Evolutionary conservation across 257 asterid species (phyloP), one percentile per base, ranked within the genome.

Genomic region (Nicotiana sylvestris): DNA sequence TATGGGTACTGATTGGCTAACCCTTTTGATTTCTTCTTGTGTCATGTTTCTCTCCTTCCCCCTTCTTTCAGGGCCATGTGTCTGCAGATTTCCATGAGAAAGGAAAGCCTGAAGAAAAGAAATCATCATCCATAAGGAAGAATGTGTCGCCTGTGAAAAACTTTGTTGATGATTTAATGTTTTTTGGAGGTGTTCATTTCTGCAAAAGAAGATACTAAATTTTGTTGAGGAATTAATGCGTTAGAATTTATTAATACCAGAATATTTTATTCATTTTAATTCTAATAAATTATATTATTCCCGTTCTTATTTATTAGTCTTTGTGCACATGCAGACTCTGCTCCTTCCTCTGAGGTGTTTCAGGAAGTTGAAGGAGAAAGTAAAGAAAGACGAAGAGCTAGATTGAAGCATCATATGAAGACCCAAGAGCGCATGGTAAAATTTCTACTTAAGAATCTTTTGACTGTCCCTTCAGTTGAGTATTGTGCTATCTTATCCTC

Each of bases 331-430:
- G 89, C 93, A 94, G 98, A 93, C 81, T 80, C 87, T 87, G 81
- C 89, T 62, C 78, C 95, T 74, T 91, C 95, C 77, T 90, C 93
- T 74, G 97, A 82, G 51, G 92, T 83, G 88, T 96, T 96, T 84
- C 87, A 87, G 56, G 98, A 93, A 88, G 83, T 91, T 69, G 94
- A 90, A 70, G 98, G 91, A 70, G 98, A 96, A 86, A 91, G 93
- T 84, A 91, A 83, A 66, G 99, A 94, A 81, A 88, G 98, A 85
- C 89, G 99, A 84, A 87, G 84, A 83, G 94, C 97, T 68, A 89
- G 99, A 89, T 86, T 89, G 62, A 91, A 84, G 60, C 92, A 93
- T 62, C 87, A 90, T 84, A 86, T 88, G 87, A 90, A 90, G 86
- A 92, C 84, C 72, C 93, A 92, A 82, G 92, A 83, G 60, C 97